These are phyloP conservation scores for Solanum etuberosum DNA, from an alignment of 257 asterid species.

Conservation along the genomic window DNA sequence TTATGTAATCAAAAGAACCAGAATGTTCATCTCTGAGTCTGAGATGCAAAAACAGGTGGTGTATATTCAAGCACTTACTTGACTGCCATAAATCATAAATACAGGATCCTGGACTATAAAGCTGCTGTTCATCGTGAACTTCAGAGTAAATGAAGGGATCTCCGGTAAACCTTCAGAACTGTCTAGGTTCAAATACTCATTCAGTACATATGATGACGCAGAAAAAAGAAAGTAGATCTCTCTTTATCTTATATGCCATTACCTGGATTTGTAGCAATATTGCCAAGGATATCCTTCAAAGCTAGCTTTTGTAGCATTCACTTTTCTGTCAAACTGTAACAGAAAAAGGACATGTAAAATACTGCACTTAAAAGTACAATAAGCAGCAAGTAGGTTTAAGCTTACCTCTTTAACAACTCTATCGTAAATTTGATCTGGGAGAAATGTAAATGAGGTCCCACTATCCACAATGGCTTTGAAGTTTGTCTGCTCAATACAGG, in stretches of 20 bases:
- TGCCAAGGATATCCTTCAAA: slow-evolving; percentile 77
- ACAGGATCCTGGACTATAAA: slow-evolving; percentile 57
- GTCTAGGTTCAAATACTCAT: slow-evolving; percentile 18
- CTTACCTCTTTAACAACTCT: slow-evolving; percentile 56
- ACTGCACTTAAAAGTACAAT: not conserved
- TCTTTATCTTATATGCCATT: slow-evolving; percentile 4
- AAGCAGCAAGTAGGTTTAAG: not conserved
- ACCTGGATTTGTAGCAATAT: slow-evolving; percentile 82
- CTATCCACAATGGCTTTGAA: slow-evolving; percentile 63
- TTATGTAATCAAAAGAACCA: not conserved
- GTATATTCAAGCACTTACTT: slow-evolving; percentile 31
- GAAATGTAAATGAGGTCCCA: slow-evolving; percentile 74
- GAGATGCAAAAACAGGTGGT: slow-evolving; percentile 5
- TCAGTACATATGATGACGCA: not conserved
- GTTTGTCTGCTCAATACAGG: slow-evolving; percentile 44
- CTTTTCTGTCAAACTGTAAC: slow-evolving; percentile 52
- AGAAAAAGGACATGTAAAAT: not conserved
- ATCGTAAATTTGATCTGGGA: slow-evolving; percentile 45
- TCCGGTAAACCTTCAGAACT: slow-evolving; percentile 46
- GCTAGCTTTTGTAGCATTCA: slow-evolving; percentile 52
- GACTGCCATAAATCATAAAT: slow-evolving; percentile 52
- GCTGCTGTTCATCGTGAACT: slow-evolving; percentile 50
- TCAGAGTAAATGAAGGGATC: slow-evolving; percentile 59
- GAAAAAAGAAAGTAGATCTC: not conserved
- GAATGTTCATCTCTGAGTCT: not conserved